Base-by-base conservation (phyloP, 2,329 filamentous ascomycete species). In the Xylariales sp. region DNA sequence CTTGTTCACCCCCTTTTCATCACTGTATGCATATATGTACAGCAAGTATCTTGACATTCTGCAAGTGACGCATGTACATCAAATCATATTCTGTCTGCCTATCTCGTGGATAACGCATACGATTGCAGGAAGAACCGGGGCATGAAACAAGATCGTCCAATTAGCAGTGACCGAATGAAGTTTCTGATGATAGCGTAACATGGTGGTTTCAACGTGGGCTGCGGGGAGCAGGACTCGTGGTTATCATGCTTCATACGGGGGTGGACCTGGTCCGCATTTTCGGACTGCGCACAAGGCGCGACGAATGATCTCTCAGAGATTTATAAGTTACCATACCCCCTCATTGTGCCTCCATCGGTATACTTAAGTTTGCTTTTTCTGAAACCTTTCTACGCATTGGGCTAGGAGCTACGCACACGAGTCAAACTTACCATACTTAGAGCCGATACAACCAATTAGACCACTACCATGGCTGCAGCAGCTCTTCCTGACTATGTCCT, bases 401-500 rank as follows among this genome's bases (percentile, higher is more conserved):
- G n/a, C n/a, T n/a, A n/a, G n/a, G n/a, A n/a, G n/a, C n/a, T n/a
- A n/a, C n/a, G n/a, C n/a, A n/a, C n/a, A n/a, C n/a, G n/a, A n/a
- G n/a, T n/a, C n/a, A n/a, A n/a, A n/a, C n/a, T n/a, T n/a, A n/a
- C n/a, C n/a, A n/a, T n/a, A n/a, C n/a, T n/a, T n/a, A n/a, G n/a
- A n/a, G n/a, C n/a, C n/a, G n/a, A n/a, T n/a, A n/a, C n/a, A n/a
- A n/a, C n/a, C n/a, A n/a, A 18, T 27, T 27, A 27, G 24, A 27
- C 24, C 24, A 2, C n/a, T 18, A 34, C 8, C 14, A 34, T 34
- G 32, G 24, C 19, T 1, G n/a, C n/a, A n/a, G n/a, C n/a, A n/a
- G n/a, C n/a, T n/a, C 42, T 51, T 16, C 50, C 48, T 2, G 49
- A 53, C 28, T 53, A 52, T 19, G 46, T 53, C 42, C 46, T 46